Percentiles rank a stretch among this genome's conserved stretches.
Evolutionary conservation across 2,329 filamentous ascomycete species (phyloP).

Genomic region (Cordyceps fumosorosea): DNA sequence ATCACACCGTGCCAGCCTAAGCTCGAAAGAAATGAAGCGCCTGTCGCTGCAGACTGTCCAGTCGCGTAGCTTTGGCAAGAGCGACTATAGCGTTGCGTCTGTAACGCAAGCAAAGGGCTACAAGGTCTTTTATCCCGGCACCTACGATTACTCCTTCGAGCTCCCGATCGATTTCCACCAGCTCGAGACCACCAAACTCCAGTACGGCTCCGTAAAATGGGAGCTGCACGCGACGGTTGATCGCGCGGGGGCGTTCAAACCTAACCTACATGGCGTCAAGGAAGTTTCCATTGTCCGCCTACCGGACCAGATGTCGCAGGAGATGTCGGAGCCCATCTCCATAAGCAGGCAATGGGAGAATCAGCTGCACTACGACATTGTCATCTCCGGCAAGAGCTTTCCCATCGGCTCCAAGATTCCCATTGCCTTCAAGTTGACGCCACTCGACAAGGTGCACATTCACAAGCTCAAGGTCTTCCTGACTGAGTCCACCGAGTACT

Average conservation of each 20-base stretch:
- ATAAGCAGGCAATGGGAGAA: conserved; percentile 94
- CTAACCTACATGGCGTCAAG: conserved; percentile 74
- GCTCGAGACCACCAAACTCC: conserved; percentile 81
- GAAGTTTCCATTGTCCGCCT: conserved; percentile 80
- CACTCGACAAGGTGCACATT: conserved; percentile 85
- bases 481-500: conserved; percentile 87
- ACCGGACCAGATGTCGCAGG: conserved; percentile 79
- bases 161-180: conserved; percentile 82
- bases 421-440: conserved; percentile 89
- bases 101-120: conserved; percentile 62
- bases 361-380: conserved; percentile 89
- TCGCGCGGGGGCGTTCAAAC: conserved; percentile 81
- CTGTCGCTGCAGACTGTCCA: conserved; percentile 76
- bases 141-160: conserved; percentile 68
- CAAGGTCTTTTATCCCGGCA: conserved; percentile 73
- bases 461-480: conserved; percentile 89
- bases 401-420: conserved; percentile 82
- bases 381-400: conserved; percentile 93
- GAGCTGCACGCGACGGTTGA: conserved; percentile 80
- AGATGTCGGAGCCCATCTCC: conserved; percentile 88
- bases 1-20: conserved; percentile 23
- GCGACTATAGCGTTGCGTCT: conserved; percentile 61
- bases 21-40: conserved; percentile 51
- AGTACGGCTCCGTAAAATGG: conserved; percentile 81
- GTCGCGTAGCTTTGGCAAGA: conserved; percentile 78